These are phyloP conservation scores for Xylariaceae sp. DNA, from an alignment of 2,329 filamentous ascomycete species.

Conservation along the genomic window DNA sequence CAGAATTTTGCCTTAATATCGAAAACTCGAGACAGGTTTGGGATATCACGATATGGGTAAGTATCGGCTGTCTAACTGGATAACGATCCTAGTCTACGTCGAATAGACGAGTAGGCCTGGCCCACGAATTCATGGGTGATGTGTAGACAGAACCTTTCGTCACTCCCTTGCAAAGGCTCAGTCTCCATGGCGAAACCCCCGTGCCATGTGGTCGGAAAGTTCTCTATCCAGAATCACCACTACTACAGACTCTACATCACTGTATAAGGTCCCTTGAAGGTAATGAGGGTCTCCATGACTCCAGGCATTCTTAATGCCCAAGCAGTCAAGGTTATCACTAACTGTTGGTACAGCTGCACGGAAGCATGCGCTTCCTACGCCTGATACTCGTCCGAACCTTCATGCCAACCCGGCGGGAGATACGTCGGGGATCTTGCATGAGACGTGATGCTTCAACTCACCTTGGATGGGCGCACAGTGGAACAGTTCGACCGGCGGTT, in stretches of 20 bases:
- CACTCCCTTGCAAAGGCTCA: background rate
- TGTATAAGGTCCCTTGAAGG: conserved; percentile 15
- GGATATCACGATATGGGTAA: conserved; percentile 8
- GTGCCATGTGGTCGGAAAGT: background rate
- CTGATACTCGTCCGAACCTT: conserved; percentile 19
- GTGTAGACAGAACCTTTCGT: background rate
- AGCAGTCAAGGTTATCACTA: conserved; percentile 12
- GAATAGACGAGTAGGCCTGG: background rate
- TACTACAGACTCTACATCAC: conserved; percentile 4
- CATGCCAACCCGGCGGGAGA: conserved; percentile 11
- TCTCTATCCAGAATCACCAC: conserved; percentile 1
- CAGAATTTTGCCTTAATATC: conserved; percentile 17
- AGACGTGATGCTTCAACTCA: conserved; percentile 14
- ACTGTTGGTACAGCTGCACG: conserved; percentile 17
- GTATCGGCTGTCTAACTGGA: conserved; percentile 11
- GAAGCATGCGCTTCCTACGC: conserved; percentile 19
- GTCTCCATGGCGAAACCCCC: background rate
- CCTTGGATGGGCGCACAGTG: conserved; percentile 14
- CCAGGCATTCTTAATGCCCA: conserved; percentile 15
- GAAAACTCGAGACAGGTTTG: conserved; percentile 14
- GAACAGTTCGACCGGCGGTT: conserved; percentile 22
- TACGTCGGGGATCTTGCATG: conserved; percentile 18
- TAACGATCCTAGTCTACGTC: conserved; percentile 7
- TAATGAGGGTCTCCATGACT: conserved; percentile 15
- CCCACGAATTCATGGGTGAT: conserved; percentile 4